A percentile compares a stretch with the other conserved stretches of the same genome.
phyloP scores from a whole-genome alignment of 1,284 basidiomycete genomes.

The Omphalotus olearius region DNA sequence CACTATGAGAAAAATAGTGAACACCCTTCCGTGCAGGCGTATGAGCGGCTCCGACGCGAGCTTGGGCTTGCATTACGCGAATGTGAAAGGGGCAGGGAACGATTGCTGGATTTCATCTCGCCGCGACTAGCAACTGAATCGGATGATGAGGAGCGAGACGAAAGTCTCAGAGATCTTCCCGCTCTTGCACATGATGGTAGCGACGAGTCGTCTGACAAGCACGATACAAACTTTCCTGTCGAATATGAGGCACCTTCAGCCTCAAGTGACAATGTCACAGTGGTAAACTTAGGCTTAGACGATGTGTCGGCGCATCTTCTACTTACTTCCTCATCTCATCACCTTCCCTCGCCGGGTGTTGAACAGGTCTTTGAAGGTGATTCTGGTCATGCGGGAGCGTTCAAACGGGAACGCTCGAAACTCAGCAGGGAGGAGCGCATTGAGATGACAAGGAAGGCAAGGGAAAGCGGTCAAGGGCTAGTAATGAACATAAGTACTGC shows the following conservation, averaged over 20 bases:
- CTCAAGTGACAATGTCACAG: constrained; percentile 15
- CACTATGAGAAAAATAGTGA: constrained; percentile 21
- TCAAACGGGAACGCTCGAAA: constrained; percentile 53
- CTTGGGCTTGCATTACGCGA: constrained; percentile 27
- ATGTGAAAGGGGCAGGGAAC: constrained; percentile 71
- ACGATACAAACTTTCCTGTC: constrained; percentile 25
- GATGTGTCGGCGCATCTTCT: constrained; percentile 57
- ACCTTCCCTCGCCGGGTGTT: constrained; percentile 56
- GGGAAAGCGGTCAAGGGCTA: constrained; percentile 34
- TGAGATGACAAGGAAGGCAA: constrained; percentile 45
- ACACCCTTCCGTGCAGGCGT: constrained; percentile 43
- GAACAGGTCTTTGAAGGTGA: constrained; percentile 79
- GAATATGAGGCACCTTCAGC: constrained; percentile 8
- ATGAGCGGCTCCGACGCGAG: constrained; percentile 12
- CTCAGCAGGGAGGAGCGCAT: constrained; percentile 72
- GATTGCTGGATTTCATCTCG: constrained; percentile 52
- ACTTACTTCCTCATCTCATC: constrained; percentile 41
- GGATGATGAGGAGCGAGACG: constrained; percentile 24
- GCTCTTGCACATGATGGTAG: constrained; percentile 47
- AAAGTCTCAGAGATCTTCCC: constrained; percentile 41
- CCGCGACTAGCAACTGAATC: constrained; percentile 24
- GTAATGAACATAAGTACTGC: too few relatives aligned
- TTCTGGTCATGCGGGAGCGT: constrained; percentile 33
- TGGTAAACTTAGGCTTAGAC: constrained; percentile 33
- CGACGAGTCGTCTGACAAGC: constrained; percentile 49